Conservation (phyloP, 1,139 yeast genomes). For the Magnusiomyces magnusii region DNA sequence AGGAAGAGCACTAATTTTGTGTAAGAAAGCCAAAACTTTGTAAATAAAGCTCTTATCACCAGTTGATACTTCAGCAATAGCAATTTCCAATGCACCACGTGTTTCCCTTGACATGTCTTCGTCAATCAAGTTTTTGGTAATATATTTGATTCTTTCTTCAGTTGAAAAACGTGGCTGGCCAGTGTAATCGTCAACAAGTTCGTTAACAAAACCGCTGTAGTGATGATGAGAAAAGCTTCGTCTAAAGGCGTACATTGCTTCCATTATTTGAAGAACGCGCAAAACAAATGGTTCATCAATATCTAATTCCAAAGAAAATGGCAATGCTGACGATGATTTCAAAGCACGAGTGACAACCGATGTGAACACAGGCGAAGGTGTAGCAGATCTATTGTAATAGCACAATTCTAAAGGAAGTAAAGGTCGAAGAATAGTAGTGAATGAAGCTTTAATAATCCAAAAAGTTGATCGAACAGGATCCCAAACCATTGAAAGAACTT, state of each 20-base stretch:
- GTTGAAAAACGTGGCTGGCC: constrained; percentile 7
- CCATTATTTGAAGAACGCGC: constrained; percentile 9
- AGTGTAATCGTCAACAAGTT: constrained; percentile 10
- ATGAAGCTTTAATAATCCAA: constrained; percentile 23
- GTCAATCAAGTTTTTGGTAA: constrained; percentile 5
- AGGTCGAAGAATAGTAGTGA: constrained; percentile 20
- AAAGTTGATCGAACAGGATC: constrained; percentile 17
- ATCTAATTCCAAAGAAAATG: neutral
- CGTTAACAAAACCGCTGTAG: constrained; percentile 8
- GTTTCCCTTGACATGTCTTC: constrained; percentile 4
- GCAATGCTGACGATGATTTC: neutral
- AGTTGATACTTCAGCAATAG: constrained; percentile 7
- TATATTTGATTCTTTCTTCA: constrained; percentile 9
- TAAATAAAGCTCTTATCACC: neutral
- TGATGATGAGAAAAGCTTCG: constrained; percentile 12
- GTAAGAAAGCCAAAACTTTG: neutral
- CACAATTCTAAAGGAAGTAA: constrained; percentile 21
- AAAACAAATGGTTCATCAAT: neutral
- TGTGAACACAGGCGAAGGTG: constrained; percentile 15
- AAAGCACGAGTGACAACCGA: neutral
- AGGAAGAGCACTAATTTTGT: neutral
- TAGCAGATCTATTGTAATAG: constrained; percentile 21
- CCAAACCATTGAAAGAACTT: constrained; percentile 41
- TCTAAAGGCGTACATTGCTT: constrained; percentile 9
- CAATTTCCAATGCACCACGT: neutral